Evolutionary conservation across 2,329 filamentous ascomycete genomes (phyloP), one percentile per base, ranked within the genome.

Genomic region (Monosporascus sp.): DNA sequence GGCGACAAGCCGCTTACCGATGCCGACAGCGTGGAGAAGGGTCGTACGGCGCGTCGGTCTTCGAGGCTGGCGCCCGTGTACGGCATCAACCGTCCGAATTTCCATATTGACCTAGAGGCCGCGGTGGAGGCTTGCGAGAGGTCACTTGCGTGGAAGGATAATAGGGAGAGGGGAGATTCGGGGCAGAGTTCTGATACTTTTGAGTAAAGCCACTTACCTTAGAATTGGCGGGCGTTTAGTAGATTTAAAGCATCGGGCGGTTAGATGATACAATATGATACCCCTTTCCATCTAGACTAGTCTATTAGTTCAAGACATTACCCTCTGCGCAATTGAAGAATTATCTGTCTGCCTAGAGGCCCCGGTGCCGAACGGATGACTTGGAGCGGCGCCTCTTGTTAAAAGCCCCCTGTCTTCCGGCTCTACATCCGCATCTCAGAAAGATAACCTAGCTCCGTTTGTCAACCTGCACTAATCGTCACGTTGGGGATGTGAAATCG

Each of bases 81-180:
- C 28, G 72, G 71, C 1, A 68, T 74, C 17, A 73, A 78, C 52
- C 64, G 75, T 49, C 77, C 77, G 0, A 78, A 73, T 55, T 78
- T 79, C 65, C 77, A 79, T 48, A 55, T 74, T 3, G 75, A 79
- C 56, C 62, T 79, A 17, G 62, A 68, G 22, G 72, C 72, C 18
- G 75, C 75, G 7, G 66, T 78, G 5, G 69, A 72, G 37, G 40
- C 37, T 37, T 51, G 49, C 18, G 20, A 50, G 51, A 48, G 31
- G 37, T 22, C 28, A 4, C 44, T 52, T 15, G 31, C n/a, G 8
- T 7, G 31, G 45, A 38, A 26, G 17, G 44, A 24, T 49, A 15
- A 24, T 44, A 14, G 31, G 11, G 20, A 46, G 43, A 17, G 43
- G 22, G 22, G 14, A 43, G 40, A 20, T 5, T 43, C 22, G 14